phyloP scores from a whole-genome alignment of 139 green algal genomes.

The Gonium pectorale region DNA sequence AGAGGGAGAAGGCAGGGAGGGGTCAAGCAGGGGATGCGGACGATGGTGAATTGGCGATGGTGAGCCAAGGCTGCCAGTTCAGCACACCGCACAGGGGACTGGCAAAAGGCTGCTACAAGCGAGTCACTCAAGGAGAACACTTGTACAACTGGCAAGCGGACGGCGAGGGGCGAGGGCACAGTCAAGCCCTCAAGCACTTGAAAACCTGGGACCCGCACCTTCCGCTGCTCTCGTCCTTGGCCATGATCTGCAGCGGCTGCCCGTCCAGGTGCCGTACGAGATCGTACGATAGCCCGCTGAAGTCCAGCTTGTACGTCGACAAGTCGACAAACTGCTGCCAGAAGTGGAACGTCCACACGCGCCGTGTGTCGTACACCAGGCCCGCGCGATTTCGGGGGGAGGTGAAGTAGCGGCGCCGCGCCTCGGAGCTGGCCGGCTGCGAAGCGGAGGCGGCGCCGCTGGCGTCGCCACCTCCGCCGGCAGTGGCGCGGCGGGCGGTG shows the following conservation, averaged over 20 bases:
- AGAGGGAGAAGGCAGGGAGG: background rate
- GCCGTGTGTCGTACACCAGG: conserved; percentile 44
- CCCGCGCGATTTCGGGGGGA: background rate
- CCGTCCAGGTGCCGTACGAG: conserved; percentile 64
- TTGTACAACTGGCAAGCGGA: no score
- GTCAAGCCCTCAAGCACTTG: background rate
- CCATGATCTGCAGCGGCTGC: conserved; percentile 72
- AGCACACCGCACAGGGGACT: no score
- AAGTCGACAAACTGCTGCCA: conserved; percentile 70
- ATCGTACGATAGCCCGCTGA: conserved; percentile 64
- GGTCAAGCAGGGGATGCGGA: no score
- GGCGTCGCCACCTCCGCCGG: background rate
- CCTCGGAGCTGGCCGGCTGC: background rate
- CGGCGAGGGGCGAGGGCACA: no score
- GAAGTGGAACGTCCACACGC: conserved; percentile 70
- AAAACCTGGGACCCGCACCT: background rate
- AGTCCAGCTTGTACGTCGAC: conserved; percentile 56
- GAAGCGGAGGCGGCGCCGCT: background rate
- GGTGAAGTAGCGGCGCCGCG: conserved; percentile 55
- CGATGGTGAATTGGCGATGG: no score
- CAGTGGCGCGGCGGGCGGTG: background rate
- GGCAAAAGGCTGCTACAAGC: no score
- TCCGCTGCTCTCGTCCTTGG: conserved; percentile 43
- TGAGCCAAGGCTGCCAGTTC: no score
- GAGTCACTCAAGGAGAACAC: no score